Evolutionary conservation across 169 alveolate species (phyloP).

Genomic region (Eimeria maxima): DNA sequence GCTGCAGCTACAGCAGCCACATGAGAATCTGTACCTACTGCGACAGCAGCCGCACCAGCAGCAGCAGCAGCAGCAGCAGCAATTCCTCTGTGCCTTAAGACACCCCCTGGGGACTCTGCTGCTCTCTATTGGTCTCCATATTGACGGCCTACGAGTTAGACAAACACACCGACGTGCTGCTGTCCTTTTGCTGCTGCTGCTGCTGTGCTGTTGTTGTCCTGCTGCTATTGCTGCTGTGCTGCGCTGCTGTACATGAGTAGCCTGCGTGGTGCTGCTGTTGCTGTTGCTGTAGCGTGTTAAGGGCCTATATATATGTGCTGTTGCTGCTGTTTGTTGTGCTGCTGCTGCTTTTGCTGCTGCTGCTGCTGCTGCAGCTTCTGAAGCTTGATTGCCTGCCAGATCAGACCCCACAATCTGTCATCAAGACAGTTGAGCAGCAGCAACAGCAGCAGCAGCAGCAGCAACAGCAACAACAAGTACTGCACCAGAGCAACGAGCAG

Average conservation of each 20-base stretch:
- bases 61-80: background rate
- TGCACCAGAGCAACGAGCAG: background rate
- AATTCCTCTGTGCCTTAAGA: constrained; percentile 5
- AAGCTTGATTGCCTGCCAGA: constrained; percentile 9
- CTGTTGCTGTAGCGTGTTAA: background rate
- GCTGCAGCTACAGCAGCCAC: too few relatives aligned
- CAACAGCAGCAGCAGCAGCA: constrained; percentile 34
- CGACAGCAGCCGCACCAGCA: background rate
- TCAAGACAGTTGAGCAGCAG: background rate
- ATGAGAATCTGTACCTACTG: too few relatives aligned
- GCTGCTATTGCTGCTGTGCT: background rate
- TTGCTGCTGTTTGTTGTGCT: background rate
- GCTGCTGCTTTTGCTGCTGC: constrained; percentile 27
- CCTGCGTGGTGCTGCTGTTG: background rate
- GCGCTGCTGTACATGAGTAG: too few relatives aligned
- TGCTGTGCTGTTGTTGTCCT: background rate
- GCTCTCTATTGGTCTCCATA: background rate
- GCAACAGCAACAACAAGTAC: background rate
- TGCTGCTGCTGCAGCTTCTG: constrained; percentile 36
- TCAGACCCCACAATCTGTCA: constrained; percentile 12
- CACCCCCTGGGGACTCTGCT: constrained; percentile 17
- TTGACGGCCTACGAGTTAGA: constrained; percentile 7
- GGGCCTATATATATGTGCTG: background rate
- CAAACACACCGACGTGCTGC: background rate
- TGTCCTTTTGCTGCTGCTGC: constrained; percentile 18